Base-by-base conservation (phyloP, 2,329 filamentous ascomycete species). In the Arthroderma sp. region DNA sequence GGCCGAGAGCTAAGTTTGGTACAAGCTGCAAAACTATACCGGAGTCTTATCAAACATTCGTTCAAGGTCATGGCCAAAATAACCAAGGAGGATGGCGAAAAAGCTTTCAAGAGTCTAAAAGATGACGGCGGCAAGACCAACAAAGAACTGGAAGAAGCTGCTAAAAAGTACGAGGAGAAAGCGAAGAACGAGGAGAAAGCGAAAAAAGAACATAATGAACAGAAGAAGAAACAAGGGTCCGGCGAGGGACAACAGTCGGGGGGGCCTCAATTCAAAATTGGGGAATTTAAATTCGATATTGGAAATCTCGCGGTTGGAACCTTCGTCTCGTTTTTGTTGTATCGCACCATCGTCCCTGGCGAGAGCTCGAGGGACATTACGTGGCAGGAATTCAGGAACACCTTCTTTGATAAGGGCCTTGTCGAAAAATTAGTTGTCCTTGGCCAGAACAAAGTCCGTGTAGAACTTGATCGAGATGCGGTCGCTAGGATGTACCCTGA, bases 371-470 rank as follows among this genome's bases (percentile, higher is more conserved):
- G 79, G 57, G 89, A 98, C 60, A 95, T 98, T 47, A 96, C 91
- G 45, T 98, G 87, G 85, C 88, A 98, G 66, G 91, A 98, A 67
- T 85, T 98, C 67, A 75, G 85, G 50, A 88, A 79, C 54, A 91
- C 86, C 30, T 96, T 94, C 72, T 72, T 98, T 49, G 87, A 95
- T 66, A 95, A 94, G 71, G 91, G 91, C 5, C 74, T 98, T 27
- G 88, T 98, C 15, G 85, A 95, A 67, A 95, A 88, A 69, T 74
- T 98, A 53, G 80, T 81, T 11, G 81, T 94, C 31, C 75, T 94
- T 42, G 80, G 87, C 54, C 77, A 80, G 51, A 80, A 78, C 55
- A 77, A 77, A 49, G 91, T 96, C 38, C 78, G 83, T 44, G 85
- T 95, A 30, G 77, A 85, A 52, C 71, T 91, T 40, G 80, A 93